These are phyloP conservation scores for Glycine soja DNA, from an alignment of 306 rosid species.

Conservation along the genomic window DNA sequence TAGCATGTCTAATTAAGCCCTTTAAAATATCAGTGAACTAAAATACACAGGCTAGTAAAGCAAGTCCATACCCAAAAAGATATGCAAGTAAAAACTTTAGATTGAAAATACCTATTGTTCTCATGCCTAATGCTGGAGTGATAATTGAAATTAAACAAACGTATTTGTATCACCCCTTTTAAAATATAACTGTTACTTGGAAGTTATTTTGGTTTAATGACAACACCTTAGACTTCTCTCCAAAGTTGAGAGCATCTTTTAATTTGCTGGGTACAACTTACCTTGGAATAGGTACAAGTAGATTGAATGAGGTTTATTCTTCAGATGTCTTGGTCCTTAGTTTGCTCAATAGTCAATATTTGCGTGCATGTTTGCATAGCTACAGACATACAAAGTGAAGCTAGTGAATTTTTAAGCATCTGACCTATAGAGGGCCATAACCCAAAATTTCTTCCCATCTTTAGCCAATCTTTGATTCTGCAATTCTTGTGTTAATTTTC, in stretches of 20 bases:
- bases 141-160: background rate
- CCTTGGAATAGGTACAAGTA: slow-evolving; percentile 3
- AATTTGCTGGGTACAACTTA: background rate
- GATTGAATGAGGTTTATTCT: slow-evolving; percentile 4
- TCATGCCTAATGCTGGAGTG: slow-evolving; percentile 28
- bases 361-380: background rate
- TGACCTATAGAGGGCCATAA: background rate
- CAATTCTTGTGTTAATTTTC: slow-evolving; percentile 1
- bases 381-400: background rate
- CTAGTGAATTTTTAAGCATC: slow-evolving; percentile 25
- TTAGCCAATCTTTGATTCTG: slow-evolving; percentile 7
- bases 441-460: slow-evolving; percentile 13
- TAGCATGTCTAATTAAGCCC: background rate
- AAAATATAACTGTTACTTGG: no score
- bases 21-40: background rate
- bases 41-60: background rate
- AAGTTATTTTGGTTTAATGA: background rate
- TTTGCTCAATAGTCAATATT: slow-evolving; percentile 15
- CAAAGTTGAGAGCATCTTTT: background rate
- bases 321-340: background rate
- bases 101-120: slow-evolving; percentile 10
- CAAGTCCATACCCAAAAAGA: background rate
- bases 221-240: background rate
- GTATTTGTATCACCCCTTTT: background rate
- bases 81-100: background rate